Base-by-base conservation (phyloP, 2,329 filamentous ascomycete species). In the Monilinia aucupariae region DNA sequence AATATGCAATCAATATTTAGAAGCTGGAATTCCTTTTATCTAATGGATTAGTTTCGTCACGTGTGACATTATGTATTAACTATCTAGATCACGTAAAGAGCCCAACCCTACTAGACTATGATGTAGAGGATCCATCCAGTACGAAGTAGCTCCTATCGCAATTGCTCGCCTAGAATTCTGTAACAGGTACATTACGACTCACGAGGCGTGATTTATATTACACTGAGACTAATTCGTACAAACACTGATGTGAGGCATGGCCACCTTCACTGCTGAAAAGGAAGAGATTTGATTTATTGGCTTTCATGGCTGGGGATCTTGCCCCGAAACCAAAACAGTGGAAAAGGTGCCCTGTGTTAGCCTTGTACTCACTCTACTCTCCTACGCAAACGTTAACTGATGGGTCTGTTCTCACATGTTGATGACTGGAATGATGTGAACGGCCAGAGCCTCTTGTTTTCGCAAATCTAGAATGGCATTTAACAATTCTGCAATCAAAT, bases 321-420 rank as follows among this genome's bases (percentile, higher is more conserved):
- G 51, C 56, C 51, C 60, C 60, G n/a, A 56, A 30, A 48, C 60
- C 50, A 56, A 41, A 56, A 41, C 47, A 22, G 12, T 48, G 60
- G 60, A 56, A 62, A 41, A 49, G 22, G n/a, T 22, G 53, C 53
- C 53, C 39, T 56, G 53, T 25, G 2, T 45, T 45, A n/a, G 20
- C 20, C 20, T 45, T 45, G 43, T 45, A 12, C 37, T 39, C 37
- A 3, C 37, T 15, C 12, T n/a, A n/a, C n/a, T 39, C 13, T 15
- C 37, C 37, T 39, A 1, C 13, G 37, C 37, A 39, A 39, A 39
- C 12, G 37, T 15, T 39, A 39, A 39, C 12, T 39, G 37, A 39
- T 39, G 37, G 37, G 13, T 15, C 37, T 39, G 37, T 12, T 39
- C 27, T 15, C 37, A 39, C 15, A 6, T 39, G 12, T 39, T 4